Base-by-base conservation (phyloP, 345 rosid species). In the Aquilaria malaccensis region DNA sequence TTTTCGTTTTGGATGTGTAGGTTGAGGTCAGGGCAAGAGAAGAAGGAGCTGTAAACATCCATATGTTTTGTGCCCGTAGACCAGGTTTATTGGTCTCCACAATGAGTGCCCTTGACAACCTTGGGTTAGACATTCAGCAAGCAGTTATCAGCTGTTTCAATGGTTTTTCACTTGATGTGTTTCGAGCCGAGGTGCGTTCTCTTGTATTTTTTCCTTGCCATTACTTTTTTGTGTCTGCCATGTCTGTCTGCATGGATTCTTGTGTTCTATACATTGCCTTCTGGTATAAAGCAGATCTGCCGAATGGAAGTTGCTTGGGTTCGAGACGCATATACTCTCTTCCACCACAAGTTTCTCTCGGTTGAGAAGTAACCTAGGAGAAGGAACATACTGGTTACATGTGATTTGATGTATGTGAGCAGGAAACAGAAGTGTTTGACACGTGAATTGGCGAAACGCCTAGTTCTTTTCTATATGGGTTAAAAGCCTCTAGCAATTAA, bases 21-120 rank as follows among this genome's bases (percentile, higher is more conserved):
- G 97, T 93, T 79, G 98, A 93, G 79, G 98, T 93, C 59, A 84
- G 84, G 70, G 66, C 78, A 57, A 87, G 98, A 70, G 98, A 93
- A 85, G 97, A 97, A 64, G 81, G 96, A 77, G 96, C 94, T 52
- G 98, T 93, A 70, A 93, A 89, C 80, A 93, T 93, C 65, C 98
- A 93, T 73, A 93, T 93, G 98, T 87, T 93, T 53, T 89, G 96
- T 75, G 86, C 84, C 10, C 86, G 97, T 63, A 87, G 94, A 72
- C 97, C 97, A 0, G 97, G 98, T 55, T 84, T 93, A 2, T 72
- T 93, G 63, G 87, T 93, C 2, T 81, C 98, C 64, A 93, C 97
- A 43, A 87, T 93, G 91, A 83, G 84, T 73, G 97, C 97, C 48
- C 67, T 93, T 56, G 98, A 89, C 77, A 87, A 81, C 81, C 96